phyloP scores from a whole-genome alignment of 1,139 yeast species.

The Pichia sp. region DNA sequence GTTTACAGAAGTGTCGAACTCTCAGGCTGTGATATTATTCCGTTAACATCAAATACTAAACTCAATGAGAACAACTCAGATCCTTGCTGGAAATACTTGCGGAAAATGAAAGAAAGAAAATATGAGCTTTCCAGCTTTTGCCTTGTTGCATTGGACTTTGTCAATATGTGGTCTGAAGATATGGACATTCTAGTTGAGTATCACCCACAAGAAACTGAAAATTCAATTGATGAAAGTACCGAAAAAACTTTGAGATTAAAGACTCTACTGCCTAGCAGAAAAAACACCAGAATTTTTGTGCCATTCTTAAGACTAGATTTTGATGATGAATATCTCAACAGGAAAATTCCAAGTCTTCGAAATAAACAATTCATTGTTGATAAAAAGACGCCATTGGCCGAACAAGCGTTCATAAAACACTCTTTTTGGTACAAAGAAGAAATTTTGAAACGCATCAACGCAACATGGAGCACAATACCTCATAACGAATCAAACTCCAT shows the following conservation, averaged over 20 bases:
- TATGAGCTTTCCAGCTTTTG: slow-evolving; percentile 45
- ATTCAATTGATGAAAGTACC: slow-evolving; percentile 10
- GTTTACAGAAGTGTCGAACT: slow-evolving; percentile 67
- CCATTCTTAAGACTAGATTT: slow-evolving; percentile 55
- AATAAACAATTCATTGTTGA: slow-evolving; percentile 68
- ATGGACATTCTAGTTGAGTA: slow-evolving; percentile 19
- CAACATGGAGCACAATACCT: slow-evolving; percentile 47
- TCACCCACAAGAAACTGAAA: slow-evolving; percentile 10
- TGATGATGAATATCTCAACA: slow-evolving; percentile 34
- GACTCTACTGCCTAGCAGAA: slow-evolving; percentile 22
- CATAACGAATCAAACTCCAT: slow-evolving; percentile 11
- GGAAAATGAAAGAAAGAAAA: slow-evolving; percentile 17
- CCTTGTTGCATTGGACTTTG: slow-evolving; percentile 55
- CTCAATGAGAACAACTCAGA: slow-evolving; percentile 21
- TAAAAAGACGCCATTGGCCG: slow-evolving; percentile 47
- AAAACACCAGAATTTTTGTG: slow-evolving; percentile 50
- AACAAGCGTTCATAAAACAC: slow-evolving; percentile 42
- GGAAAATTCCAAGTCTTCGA: slow-evolving; percentile 66
- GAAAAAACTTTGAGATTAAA: slow-evolving; percentile 27
- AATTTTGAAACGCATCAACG: slow-evolving; percentile 49
- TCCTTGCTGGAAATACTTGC: slow-evolving; percentile 25
- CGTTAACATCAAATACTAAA: slow-evolving; percentile 29
- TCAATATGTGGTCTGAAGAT: slow-evolving; percentile 59
- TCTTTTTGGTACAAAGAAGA: slow-evolving; percentile 76
- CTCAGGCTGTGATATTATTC: slow-evolving; percentile 65